Evolutionary conservation across 2,329 filamentous ascomycete genomes (phyloP).

Genomic region (Paecilomyces variotii): DNA sequence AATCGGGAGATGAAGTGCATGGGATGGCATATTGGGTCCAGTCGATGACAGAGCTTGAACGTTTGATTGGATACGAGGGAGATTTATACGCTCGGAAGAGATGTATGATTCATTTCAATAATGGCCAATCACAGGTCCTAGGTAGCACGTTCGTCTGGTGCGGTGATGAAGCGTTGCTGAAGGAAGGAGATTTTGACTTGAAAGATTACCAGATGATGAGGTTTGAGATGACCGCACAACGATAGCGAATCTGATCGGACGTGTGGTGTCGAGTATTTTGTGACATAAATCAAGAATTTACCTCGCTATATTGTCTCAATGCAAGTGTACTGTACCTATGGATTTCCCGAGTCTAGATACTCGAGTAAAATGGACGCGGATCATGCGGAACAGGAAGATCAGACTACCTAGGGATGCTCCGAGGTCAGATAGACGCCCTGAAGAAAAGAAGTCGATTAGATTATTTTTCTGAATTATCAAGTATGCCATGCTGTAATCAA

Average conservation of each 20-base stretch:
- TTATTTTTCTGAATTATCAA: too few species aligned
- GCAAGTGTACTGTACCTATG: too few species aligned
- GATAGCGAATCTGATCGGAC: neutral
- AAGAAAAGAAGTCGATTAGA: too few species aligned
- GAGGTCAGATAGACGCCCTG: too few species aligned
- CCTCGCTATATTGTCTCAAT: too few species aligned
- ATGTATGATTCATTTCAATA: slow-evolving; percentile 4
- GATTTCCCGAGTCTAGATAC: too few species aligned
- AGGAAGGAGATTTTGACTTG: slow-evolving; percentile 6
- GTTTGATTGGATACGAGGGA: slow-evolving; percentile 2
- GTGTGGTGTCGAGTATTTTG: too few species aligned
- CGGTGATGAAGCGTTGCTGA: slow-evolving; percentile 1
- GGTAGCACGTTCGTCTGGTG: slow-evolving; percentile 5
- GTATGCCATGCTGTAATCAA: too few species aligned
- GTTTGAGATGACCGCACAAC: neutral
- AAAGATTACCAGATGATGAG: slow-evolving; percentile 6
- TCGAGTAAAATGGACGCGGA: too few species aligned
- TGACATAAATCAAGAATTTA: too few species aligned
- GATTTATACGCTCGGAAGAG: neutral
- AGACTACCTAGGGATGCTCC: too few species aligned
- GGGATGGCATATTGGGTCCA: slow-evolving; percentile 5
- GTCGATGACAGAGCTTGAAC: neutral
- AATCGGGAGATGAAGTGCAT: neutral
- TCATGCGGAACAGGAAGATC: too few species aligned
- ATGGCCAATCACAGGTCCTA: neutral